A percentile compares a stretch with the other conserved stretches of the same genome.
These are phyloP conservation scores for Phascolomyces articulosus DNA, from an alignment of 371 early-diverging fungal genomes.

Conservation along the genomic window DNA sequence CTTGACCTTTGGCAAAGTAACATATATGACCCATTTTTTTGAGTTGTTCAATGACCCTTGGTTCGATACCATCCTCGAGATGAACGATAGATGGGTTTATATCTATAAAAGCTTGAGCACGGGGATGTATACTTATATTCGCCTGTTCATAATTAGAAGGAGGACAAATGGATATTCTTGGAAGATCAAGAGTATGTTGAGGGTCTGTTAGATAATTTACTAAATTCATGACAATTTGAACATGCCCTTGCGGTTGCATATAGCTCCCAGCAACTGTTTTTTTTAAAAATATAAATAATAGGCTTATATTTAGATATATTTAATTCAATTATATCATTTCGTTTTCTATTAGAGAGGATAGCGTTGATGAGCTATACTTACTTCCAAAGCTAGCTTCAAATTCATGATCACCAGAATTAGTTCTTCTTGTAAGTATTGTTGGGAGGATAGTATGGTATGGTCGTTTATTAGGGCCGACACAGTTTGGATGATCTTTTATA, in stretches of 20 bases:
- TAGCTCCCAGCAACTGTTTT: slow-evolving; percentile 51
- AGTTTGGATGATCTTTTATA: slow-evolving; percentile 66
- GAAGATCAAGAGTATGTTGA: slow-evolving; percentile 74
- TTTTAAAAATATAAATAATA: too few species aligned
- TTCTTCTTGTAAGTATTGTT: slow-evolving; percentile 59
- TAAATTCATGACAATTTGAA: slow-evolving; percentile 78
- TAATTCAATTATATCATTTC: neutral
- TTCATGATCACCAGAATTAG: slow-evolving; percentile 32
- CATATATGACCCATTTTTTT: slow-evolving; percentile 65
- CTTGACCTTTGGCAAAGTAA: slow-evolving; percentile 24
- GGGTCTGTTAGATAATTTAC: slow-evolving; percentile 58
- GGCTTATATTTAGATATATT: too few species aligned
- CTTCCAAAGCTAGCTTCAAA: slow-evolving; percentile 58
- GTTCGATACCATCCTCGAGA: slow-evolving; percentile 66
- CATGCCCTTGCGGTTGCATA: slow-evolving; percentile 86
- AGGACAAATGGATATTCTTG: slow-evolving; percentile 65
- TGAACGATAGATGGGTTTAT: slow-evolving; percentile 50
- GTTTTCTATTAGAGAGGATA: too few species aligned
- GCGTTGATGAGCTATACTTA: too few species aligned
- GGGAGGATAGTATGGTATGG: slow-evolving; percentile 89
- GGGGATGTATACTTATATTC: neutral
- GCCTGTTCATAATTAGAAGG: too few species aligned
- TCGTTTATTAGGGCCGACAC: slow-evolving; percentile 71
- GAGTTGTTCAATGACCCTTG: slow-evolving; percentile 45
- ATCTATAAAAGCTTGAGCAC: slow-evolving; percentile 29